phyloP scores from a whole-genome alignment of 2,329 filamentous ascomycete species.

The Epichloe aotearoae region DNA sequence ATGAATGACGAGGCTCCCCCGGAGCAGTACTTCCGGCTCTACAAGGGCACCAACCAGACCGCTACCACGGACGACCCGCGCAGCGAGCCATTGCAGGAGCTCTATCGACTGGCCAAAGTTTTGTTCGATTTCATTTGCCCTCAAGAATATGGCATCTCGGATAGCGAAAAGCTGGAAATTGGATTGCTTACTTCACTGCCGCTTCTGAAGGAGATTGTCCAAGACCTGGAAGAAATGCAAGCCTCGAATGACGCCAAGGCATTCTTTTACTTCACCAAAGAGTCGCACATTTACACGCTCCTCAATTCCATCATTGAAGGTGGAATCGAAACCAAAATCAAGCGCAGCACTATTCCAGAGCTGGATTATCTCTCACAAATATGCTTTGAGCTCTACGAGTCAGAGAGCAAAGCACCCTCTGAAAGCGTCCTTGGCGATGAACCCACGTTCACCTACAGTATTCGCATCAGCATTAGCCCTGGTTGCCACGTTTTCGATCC shows the following conservation, averaged over 20 bases:
- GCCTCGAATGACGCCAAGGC: conserved; percentile 87
- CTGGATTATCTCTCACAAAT: conserved; percentile 96
- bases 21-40: conserved; percentile 80
- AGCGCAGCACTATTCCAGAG: conserved; percentile 87
- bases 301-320: conserved; percentile 97
- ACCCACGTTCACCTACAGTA: conserved; percentile 81
- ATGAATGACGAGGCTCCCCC: conserved; percentile 42
- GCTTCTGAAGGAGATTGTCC: conserved; percentile 89
- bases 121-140: conserved; percentile 97
- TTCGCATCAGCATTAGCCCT: conserved; percentile 88
- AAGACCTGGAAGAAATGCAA: conserved; percentile 93
- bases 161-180: conserved; percentile 96
- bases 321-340: conserved; percentile 93
- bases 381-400: conserved; percentile 95
- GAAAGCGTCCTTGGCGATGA: conserved; percentile 33
- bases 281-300: conserved; percentile 95
- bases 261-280: conserved; percentile 98
- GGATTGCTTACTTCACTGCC: conserved; percentile 87
- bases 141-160: conserved; percentile 93
- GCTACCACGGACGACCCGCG: conserved; percentile 65
- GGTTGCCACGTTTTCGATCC: conserved; percentile 96
- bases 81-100: conserved; percentile 76
- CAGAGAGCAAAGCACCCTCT: conserved; percentile 52
- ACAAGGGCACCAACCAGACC: conserved; percentile 59
- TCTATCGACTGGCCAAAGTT: conserved; percentile 88